These are phyloP conservation scores for Paraleonurus japonicus DNA, from an alignment of 257 asterid species.

Conservation along the genomic window DNA sequence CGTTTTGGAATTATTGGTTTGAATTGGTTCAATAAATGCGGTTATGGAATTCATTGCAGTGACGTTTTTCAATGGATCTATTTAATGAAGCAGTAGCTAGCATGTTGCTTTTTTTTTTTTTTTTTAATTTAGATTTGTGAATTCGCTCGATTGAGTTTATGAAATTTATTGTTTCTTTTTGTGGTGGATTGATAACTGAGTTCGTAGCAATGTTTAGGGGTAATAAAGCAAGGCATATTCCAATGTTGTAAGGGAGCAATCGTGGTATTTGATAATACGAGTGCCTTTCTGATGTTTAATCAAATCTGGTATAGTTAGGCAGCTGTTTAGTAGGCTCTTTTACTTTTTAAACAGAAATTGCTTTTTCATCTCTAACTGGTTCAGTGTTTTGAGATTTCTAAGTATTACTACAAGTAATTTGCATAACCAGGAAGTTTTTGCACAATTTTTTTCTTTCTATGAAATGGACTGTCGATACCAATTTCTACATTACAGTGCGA, in stretches of 20 bases:
- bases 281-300: conserved; percentile 15
- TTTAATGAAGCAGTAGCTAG: background rate
- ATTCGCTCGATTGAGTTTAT: background rate
- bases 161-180: background rate
- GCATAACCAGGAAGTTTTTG: background rate
- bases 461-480: background rate
- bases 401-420: background rate
- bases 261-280: background rate
- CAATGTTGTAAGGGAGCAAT: background rate
- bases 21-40: background rate
- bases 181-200: conserved; percentile 1
- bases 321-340: background rate
- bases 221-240: background rate
- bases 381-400: background rate
- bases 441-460: background rate
- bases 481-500: background rate
- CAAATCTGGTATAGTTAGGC: background rate
- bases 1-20: conserved; percentile 3
- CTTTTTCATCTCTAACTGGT: background rate
- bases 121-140: conserved; percentile 21
- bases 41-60: background rate
- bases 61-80: background rate
- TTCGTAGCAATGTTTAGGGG: background rate
- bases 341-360: background rate
- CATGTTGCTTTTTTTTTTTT: conserved; percentile 4